Evolutionary conservation across 2,329 filamentous ascomycete species (phyloP).

Genomic region (Fragosphaeria purpurea): DNA sequence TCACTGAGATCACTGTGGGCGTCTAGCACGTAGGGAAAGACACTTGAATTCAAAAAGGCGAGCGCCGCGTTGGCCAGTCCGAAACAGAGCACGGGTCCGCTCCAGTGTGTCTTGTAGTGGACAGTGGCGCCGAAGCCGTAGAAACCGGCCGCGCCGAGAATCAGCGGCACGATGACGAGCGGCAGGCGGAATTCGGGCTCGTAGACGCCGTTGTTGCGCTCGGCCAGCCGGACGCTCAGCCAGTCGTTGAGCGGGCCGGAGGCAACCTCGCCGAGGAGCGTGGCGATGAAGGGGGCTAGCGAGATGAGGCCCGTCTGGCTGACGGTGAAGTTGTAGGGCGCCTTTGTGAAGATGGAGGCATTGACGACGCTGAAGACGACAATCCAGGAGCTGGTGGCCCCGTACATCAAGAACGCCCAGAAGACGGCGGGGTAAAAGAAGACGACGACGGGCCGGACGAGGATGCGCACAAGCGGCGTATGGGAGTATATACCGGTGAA

Average conservation of each 20-base stretch:
- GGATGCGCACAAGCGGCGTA: slow-evolving; percentile 30
- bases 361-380: slow-evolving; percentile 37
- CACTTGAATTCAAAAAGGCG: slow-evolving; percentile 35
- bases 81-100: slow-evolving; percentile 35
- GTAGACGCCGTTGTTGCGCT: slow-evolving; percentile 40
- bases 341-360: slow-evolving; percentile 36
- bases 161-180: slow-evolving; percentile 28
- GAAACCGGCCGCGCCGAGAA: slow-evolving; percentile 34
- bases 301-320: slow-evolving; percentile 39
- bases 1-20: slow-evolving; percentile 32
- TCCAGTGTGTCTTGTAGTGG: slow-evolving; percentile 36
- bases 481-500: slow-evolving; percentile 26
- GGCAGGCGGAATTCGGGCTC: slow-evolving; percentile 43
- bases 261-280: slow-evolving; percentile 33
- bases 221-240: slow-evolving; percentile 33
- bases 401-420: slow-evolving; percentile 40
- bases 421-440: slow-evolving; percentile 40
- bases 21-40: slow-evolving; percentile 42
- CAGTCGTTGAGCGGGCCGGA: slow-evolving; percentile 37
- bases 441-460: slow-evolving; percentile 35
- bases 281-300: slow-evolving; percentile 38
- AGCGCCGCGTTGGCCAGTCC: slow-evolving; percentile 38
- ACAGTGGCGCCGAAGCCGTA: slow-evolving; percentile 37
- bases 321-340: slow-evolving; percentile 42
- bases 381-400: slow-evolving; percentile 22